Percentiles rank a stretch among this genome's conserved stretches.
phyloP scores from a whole-genome alignment of 2,329 filamentous ascomycete species.

The Dichotomopilus funicola region DNA sequence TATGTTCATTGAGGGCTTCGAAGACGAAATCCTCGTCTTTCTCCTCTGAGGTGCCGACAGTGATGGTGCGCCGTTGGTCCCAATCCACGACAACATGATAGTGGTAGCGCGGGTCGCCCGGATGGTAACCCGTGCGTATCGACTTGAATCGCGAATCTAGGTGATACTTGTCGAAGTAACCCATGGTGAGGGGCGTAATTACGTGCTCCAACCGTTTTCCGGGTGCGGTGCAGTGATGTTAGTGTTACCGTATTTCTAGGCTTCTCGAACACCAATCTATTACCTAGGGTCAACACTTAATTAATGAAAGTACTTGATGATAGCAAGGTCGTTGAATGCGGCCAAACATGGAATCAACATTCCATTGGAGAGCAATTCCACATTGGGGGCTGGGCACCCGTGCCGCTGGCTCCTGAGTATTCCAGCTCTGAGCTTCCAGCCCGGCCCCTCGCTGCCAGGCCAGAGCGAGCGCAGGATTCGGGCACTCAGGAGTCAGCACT shows the following conservation, averaged over 20 bases:
- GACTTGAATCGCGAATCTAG: neutral
- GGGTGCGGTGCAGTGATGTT: neutral
- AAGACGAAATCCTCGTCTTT: neutral
- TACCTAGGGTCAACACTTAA: neutral
- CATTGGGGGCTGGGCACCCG: too few species aligned
- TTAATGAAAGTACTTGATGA: neutral
- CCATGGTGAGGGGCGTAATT: neutral
- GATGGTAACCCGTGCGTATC: neutral
- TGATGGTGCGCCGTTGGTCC: constrained; percentile 2
- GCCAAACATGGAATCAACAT: too few species aligned
- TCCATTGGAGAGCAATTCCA: too few species aligned
- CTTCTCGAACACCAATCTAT: neutral
- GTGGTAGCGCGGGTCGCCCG: neutral
- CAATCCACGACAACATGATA: neutral
- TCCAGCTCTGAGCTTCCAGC: too few species aligned
- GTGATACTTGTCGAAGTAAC: neutral
- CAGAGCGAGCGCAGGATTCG: neutral
- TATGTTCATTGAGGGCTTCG: neutral
- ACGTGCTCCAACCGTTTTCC: neutral
- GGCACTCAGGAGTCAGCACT: too few species aligned
- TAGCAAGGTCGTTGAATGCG: too few species aligned
- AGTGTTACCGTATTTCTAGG: too few species aligned
- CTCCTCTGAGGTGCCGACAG: neutral
- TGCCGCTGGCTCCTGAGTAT: too few species aligned
- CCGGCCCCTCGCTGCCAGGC: neutral